Conservation (phyloP, 1,284 basidiomycete species). For the Fomes fomentarius region DNA sequence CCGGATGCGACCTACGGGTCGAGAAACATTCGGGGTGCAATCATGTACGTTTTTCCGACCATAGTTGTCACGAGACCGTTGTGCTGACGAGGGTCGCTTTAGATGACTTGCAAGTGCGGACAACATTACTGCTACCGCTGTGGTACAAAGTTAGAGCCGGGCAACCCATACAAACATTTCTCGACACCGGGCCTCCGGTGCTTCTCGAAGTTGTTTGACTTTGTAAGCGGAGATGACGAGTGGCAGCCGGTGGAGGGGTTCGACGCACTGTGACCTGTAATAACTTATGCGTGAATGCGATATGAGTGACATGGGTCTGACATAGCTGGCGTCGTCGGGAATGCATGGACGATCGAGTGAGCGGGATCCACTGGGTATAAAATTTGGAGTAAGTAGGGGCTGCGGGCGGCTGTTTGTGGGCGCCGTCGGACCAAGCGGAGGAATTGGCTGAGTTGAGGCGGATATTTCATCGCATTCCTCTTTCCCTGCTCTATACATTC, state of each 20-base stretch:
- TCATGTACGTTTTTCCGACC: slow-evolving; percentile 53
- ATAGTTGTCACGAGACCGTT: neutral
- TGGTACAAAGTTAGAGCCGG: slow-evolving; percentile 50
- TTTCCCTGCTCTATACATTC: slow-evolving; percentile 31
- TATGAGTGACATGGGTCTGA: neutral
- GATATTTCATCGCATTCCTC: slow-evolving; percentile 23
- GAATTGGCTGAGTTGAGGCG: too few species aligned
- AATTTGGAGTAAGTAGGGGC: slow-evolving; percentile 4
- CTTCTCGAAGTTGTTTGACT: slow-evolving; percentile 71
- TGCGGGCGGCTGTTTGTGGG: too few species aligned
- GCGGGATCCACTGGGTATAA: slow-evolving; percentile 12
- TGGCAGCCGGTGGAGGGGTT: slow-evolving; percentile 58
- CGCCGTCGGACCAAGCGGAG: slow-evolving; percentile 1
- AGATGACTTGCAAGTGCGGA: slow-evolving; percentile 79
- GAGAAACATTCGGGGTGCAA: slow-evolving; percentile 80
- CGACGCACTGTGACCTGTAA: slow-evolving; percentile 27
- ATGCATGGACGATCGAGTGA: slow-evolving; percentile 8
- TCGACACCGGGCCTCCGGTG: slow-evolving; percentile 56
- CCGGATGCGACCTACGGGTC: slow-evolving; percentile 68
- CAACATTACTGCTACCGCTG: slow-evolving; percentile 83
- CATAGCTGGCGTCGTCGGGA: neutral
- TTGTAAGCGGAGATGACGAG: slow-evolving; percentile 46
- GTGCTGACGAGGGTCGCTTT: slow-evolving; percentile 8
- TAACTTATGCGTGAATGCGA: neutral
- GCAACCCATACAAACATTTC: slow-evolving; percentile 73